Conservation (phyloP, 768 basidiomycete genomes). For the Psilocybe sp. region DNA sequence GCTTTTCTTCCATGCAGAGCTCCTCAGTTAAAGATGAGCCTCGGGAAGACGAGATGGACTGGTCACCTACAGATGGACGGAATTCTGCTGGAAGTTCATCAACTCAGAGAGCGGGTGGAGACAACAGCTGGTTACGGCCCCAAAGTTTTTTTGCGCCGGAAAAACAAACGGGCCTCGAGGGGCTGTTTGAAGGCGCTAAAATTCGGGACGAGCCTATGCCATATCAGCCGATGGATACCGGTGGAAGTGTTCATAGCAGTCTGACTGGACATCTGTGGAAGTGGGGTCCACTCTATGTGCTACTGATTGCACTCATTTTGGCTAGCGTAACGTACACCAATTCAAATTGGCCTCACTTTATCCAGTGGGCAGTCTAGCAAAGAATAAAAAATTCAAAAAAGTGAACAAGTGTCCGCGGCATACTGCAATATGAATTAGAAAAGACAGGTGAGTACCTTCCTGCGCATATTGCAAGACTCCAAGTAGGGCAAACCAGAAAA, state of each 20-base stretch:
- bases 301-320: slow-evolving; percentile 19
- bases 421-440: background rate
- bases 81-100: slow-evolving; percentile 17
- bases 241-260: slow-evolving; percentile 1
- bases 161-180: slow-evolving; percentile 73
- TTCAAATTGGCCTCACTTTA: slow-evolving; percentile 11
- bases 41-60: slow-evolving; percentile 52
- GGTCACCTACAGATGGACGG: slow-evolving; percentile 55
- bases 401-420: background rate
- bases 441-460: background rate
- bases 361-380: slow-evolving; percentile 6
- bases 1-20: slow-evolving; percentile 57
- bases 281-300: slow-evolving; percentile 34
- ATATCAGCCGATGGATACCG: slow-evolving; percentile 3
- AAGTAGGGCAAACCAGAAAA: background rate
- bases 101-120: slow-evolving; percentile 27
- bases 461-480: slow-evolving; percentile 1
- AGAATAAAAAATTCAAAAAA: slow-evolving; percentile 3
- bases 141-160: slow-evolving; percentile 79
- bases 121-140: slow-evolving; percentile 57
- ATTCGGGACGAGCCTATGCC: slow-evolving; percentile 45
- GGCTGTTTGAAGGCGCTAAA: slow-evolving; percentile 60
- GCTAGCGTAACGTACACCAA: slow-evolving; percentile 11
- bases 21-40: slow-evolving; percentile 32
- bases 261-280: slow-evolving; percentile 22